Conservation (phyloP, 2,329 filamentous ascomycete genomes). For the Clarireedia paspali region DNA sequence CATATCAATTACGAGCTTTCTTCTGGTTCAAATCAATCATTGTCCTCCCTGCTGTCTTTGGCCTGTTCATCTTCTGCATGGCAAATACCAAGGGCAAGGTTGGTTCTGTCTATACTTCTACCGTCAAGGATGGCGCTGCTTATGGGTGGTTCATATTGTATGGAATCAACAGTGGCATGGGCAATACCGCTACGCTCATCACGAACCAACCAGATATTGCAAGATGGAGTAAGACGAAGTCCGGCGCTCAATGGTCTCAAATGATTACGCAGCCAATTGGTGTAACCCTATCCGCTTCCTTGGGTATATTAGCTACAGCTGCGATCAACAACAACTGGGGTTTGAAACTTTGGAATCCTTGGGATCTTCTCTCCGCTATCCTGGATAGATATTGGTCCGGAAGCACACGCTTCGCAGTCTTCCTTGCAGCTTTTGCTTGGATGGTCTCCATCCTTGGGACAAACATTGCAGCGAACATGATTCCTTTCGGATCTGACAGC, state of each 20-base stretch:
- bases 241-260: slow-evolving; percentile 35
- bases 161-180: slow-evolving; percentile 34
- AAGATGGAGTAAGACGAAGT: slow-evolving; percentile 28
- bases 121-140: slow-evolving; percentile 10
- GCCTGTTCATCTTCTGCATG: slow-evolving; percentile 35
- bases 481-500: slow-evolving; percentile 46
- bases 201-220: slow-evolving; percentile 39
- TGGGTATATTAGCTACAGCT: slow-evolving; percentile 27
- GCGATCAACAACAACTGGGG: slow-evolving; percentile 30
- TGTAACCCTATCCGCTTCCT: slow-evolving; percentile 13
- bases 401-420: slow-evolving; percentile 34
- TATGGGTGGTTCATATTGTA: slow-evolving; percentile 33
- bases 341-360: slow-evolving; percentile 33
- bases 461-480: slow-evolving; percentile 50
- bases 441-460: slow-evolving; percentile 46
- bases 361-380: slow-evolving; percentile 38
- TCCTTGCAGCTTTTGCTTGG: slow-evolving; percentile 43
- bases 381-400: slow-evolving; percentile 24
- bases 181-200: slow-evolving; percentile 33
- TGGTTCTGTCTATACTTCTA: slow-evolving; percentile 21
- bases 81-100: slow-evolving; percentile 31
- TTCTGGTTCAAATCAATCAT: slow-evolving; percentile 30
- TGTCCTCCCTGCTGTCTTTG: slow-evolving; percentile 32
- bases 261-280: slow-evolving; percentile 27
- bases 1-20: slow-evolving; percentile 37